Evolutionary conservation across 208 protist species (phyloP).

Genomic region (Leishmania guyanensis): DNA sequence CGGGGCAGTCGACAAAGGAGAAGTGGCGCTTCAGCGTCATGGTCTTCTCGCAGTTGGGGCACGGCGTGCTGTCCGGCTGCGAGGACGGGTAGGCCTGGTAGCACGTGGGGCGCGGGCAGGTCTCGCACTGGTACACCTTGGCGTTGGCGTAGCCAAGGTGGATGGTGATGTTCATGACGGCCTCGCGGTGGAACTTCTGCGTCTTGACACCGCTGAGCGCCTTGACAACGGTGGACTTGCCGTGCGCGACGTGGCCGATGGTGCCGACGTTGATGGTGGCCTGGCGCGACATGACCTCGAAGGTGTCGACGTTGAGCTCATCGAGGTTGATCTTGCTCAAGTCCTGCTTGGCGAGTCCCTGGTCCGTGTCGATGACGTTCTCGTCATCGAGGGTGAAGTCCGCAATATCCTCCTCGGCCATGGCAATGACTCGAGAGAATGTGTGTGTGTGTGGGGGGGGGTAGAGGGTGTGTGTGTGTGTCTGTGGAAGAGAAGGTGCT

Average conservation of each 20-base stretch:
- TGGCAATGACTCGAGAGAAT: slow-evolving; percentile 17
- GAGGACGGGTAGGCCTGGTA: slow-evolving; percentile 91
- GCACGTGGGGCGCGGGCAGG: slow-evolving; percentile 93
- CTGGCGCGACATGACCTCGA: slow-evolving; percentile 98
- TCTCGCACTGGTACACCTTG: slow-evolving; percentile 95
- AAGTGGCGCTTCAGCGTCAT: slow-evolving; percentile 94
- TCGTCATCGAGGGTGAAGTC: slow-evolving; percentile 67
- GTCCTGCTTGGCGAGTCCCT: slow-evolving; percentile 77
- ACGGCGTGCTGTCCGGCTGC: slow-evolving; percentile 89
- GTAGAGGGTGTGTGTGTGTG: not conserved
- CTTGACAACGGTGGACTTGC: slow-evolving; percentile 99
- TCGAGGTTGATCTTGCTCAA: slow-evolving; percentile 66
- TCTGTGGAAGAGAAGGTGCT: not conserved
- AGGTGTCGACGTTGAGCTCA: slow-evolving; percentile 93
- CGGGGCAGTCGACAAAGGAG: slow-evolving; percentile 99
- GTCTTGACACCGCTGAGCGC: slow-evolving; percentile 99
- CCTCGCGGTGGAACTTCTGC: slow-evolving; percentile 99
- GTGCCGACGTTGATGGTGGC: slow-evolving; percentile 99
- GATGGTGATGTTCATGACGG: slow-evolving; percentile 99
- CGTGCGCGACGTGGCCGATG: slow-evolving; percentile 99
- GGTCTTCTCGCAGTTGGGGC: slow-evolving; percentile 62
- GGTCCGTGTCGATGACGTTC: slow-evolving; percentile 47
- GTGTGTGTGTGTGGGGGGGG: not conserved
- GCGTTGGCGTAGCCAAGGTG: slow-evolving; percentile 99
- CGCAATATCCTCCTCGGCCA: slow-evolving; percentile 72